Evolutionary conservation across 202 grass and related monocot species (phyloP).

Genomic region (Dendrocalamus latiflorus): DNA sequence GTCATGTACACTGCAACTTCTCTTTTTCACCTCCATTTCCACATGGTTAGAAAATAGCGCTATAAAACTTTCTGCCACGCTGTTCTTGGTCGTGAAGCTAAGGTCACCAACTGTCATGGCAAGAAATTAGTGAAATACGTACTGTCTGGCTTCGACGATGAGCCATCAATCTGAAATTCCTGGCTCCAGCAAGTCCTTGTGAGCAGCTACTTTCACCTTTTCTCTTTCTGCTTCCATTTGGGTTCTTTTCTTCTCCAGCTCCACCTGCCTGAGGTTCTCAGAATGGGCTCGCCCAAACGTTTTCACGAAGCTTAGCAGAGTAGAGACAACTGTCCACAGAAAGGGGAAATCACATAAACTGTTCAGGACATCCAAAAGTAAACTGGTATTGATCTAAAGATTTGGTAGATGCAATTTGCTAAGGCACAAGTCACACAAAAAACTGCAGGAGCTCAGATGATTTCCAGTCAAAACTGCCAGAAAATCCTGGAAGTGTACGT

Average conservation of each 20-base stretch:
- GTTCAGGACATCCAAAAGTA: not conserved
- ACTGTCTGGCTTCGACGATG: not conserved
- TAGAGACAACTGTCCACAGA: constrained; percentile 59
- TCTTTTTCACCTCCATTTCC: not conserved
- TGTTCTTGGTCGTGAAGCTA: not conserved
- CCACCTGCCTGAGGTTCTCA: constrained; percentile 64
- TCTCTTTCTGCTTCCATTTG: constrained; percentile 53
- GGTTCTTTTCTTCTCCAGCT: constrained; percentile 67
- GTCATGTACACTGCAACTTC: not conserved
- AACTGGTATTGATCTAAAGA: not conserved
- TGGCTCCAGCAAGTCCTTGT: constrained; percentile 15
- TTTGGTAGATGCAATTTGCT: not conserved
- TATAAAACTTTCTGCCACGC: constrained; percentile 22
- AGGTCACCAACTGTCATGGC: not conserved
- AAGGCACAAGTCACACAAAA: not conserved
- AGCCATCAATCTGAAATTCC: not conserved
- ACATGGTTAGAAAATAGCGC: not conserved
- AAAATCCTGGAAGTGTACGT: not conserved
- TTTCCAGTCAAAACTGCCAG: not conserved
- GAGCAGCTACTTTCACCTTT: constrained; percentile 34
- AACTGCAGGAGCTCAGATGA: not conserved
- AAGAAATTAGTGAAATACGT: not conserved
- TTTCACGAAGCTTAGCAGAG: constrained; percentile 71
- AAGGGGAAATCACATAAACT: not conserved
- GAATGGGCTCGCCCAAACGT: constrained; percentile 53